Evolutionary conservation across 352 stramenopile genomes (phyloP).

Genomic region (Phytophthora pinifolia): DNA sequence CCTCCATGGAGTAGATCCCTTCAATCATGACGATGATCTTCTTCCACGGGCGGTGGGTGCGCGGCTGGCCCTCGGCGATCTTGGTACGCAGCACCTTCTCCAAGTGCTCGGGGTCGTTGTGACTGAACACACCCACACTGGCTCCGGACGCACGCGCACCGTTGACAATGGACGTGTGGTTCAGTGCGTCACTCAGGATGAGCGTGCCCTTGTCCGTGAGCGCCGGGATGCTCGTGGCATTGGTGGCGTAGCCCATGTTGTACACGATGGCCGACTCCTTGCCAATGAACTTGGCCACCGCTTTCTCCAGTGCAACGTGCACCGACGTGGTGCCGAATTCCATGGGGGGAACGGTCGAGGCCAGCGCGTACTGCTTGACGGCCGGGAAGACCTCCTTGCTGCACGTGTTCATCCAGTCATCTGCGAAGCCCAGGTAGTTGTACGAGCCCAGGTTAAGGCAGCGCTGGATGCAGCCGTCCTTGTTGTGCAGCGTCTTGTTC

Average conservation of each 20-base stretch:
- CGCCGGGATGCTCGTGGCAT: conserved; percentile 96
- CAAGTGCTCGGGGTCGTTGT: conserved; percentile 96
- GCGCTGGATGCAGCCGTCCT: conserved; percentile 59
- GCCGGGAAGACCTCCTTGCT: conserved; percentile 87
- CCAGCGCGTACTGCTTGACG: conserved; percentile 88
- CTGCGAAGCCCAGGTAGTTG: conserved; percentile 99
- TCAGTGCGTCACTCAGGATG: conserved; percentile 97
- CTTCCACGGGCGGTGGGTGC: conserved; percentile 95
- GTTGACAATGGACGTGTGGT: conserved; percentile 99
- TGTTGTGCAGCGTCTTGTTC: conserved; percentile 82
- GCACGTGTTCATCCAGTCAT: conserved; percentile 98
- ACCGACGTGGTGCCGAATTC: conserved; percentile 89
- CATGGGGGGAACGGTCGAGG: conserved; percentile 62
- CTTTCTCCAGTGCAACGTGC: conserved; percentile 93
- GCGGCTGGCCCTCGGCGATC: conserved; percentile 83
- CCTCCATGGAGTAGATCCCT: conserved; percentile 98
- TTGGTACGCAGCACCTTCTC: conserved; percentile 87
- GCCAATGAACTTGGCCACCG: conserved; percentile 94
- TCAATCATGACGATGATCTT: conserved; percentile 98
- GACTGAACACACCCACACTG: conserved; percentile 94
- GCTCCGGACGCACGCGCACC: conserved; percentile 92
- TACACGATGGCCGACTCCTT: conserved; percentile 97
- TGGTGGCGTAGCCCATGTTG: conserved; percentile 99
- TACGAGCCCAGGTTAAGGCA: conserved; percentile 99
- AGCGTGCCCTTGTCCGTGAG: conserved; percentile 94